Percentiles rank a stretch among this genome's conserved stretches.
Evolutionary conservation across 2,329 filamentous ascomycete genomes (phyloP).

Genomic region (Taxawa tesnikishii): DNA sequence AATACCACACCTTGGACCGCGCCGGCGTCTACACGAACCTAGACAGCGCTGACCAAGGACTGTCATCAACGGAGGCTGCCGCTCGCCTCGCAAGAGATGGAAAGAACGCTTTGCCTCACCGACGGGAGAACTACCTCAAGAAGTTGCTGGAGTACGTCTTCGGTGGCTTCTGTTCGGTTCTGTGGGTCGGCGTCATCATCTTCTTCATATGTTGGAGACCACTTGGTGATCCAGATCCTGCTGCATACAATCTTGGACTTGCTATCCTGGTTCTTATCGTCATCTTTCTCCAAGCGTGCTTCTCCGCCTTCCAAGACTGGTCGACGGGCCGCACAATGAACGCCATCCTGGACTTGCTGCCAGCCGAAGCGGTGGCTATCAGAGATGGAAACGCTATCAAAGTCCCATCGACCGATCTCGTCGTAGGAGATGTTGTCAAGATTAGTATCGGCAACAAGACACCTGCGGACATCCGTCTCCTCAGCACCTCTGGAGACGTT

Average conservation of each 20-base stretch:
- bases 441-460: conserved; percentile 30
- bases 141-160: conserved; percentile 32
- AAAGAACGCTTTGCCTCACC: conserved; percentile 28
- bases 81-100: conserved; percentile 28
- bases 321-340: conserved; percentile 35
- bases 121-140: conserved; percentile 31
- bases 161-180: conserved; percentile 35
- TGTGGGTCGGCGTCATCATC: conserved; percentile 35
- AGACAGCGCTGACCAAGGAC: conserved; percentile 13
- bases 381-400: conserved; percentile 25
- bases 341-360: conserved; percentile 34
- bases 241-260: conserved; percentile 31
- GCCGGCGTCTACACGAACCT: conserved; percentile 20
- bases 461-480: conserved; percentile 29
- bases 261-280: conserved; percentile 36
- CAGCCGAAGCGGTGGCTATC: conserved; percentile 28
- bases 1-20: conserved; percentile 24
- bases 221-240: conserved; percentile 30
- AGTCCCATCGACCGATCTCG: conserved; percentile 23
- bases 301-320: conserved; percentile 37
- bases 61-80: conserved; percentile 22
- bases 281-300: conserved; percentile 34
- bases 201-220: conserved; percentile 38
- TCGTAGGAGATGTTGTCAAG: conserved; percentile 28
- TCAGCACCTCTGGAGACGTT: conserved; percentile 29